Percentiles rank a stretch among this genome's conserved stretches.
Evolutionary conservation across 2,329 filamentous ascomycete species (phyloP).

Genomic region (Trichoderma atroviride): DNA sequence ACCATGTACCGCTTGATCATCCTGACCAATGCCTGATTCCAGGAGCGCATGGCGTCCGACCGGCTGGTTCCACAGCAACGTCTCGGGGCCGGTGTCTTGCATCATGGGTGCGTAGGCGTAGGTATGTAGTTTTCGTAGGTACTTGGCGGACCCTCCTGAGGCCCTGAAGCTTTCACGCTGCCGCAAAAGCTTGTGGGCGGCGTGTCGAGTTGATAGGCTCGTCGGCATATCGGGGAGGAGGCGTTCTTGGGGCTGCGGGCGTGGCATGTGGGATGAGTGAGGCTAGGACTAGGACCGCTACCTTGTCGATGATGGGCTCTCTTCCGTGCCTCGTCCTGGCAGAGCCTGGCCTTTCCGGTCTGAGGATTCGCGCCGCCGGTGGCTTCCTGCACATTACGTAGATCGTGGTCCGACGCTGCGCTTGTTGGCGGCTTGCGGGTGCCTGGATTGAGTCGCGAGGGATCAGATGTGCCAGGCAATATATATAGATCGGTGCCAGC

Average conservation of each 20-base stretch:
- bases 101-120: conserved; percentile 22
- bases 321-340: not conserved
- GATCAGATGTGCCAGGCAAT: not conserved
- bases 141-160: conserved; percentile 14
- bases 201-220: not conserved
- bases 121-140: not conserved
- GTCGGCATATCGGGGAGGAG: conserved; percentile 19
- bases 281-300: conserved; percentile 1
- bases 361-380: not conserved
- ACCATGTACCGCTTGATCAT: not conserved
- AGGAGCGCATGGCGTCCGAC: conserved; percentile 19
- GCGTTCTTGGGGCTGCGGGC: not conserved
- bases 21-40: conserved; percentile 16
- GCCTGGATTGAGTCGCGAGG: conserved; percentile 13
- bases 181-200: not conserved
- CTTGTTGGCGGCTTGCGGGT: conserved; percentile 21
- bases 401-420: conserved; percentile 7
- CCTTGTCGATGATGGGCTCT: not conserved
- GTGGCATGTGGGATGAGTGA: conserved; percentile 6
- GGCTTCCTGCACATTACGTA: conserved; percentile 18
- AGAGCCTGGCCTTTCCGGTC: not conserved
- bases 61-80: conserved; percentile 1
- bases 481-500: conserved; percentile 7
- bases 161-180: conserved; percentile 15
- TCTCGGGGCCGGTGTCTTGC: conserved; percentile 22